phyloP scores from a whole-genome alignment of 805 yeast species.

The Isabelozyma pseudorhagii region DNA sequence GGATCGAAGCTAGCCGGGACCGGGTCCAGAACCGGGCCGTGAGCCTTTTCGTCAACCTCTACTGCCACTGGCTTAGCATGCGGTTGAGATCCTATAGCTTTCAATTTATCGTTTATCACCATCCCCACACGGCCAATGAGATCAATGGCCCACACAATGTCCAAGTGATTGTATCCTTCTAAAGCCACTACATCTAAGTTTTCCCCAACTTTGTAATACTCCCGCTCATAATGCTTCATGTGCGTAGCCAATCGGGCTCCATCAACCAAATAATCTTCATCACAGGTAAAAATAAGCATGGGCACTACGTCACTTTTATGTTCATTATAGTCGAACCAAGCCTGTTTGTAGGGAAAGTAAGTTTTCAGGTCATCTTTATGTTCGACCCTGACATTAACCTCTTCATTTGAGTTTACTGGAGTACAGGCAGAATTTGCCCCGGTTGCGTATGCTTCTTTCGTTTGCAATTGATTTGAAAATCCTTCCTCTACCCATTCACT shows the following conservation, averaged over 20 bases:
- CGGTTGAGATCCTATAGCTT: not conserved
- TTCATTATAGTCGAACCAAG: slow-evolving; percentile 51
- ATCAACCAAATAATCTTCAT: slow-evolving; percentile 72
- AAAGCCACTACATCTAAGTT: slow-evolving; percentile 43
- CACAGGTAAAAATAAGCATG: slow-evolving; percentile 68
- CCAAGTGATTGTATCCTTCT: slow-evolving; percentile 76
- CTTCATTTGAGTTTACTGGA: slow-evolving; percentile 12
- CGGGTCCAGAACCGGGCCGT: too few relatives aligned
- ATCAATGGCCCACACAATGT: slow-evolving; percentile 90
- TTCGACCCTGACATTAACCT: slow-evolving; percentile 12
- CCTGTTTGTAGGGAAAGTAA: slow-evolving; percentile 48
- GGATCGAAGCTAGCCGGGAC: not conserved
- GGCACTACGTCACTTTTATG: slow-evolving; percentile 41
- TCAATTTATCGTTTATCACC: slow-evolving; percentile 13
- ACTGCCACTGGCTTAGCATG: not conserved
- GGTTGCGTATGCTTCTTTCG: slow-evolving; percentile 24
- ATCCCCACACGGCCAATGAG: slow-evolving; percentile 63
- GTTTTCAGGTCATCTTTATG: slow-evolving; percentile 51
- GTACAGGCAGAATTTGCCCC: slow-evolving; percentile 23
- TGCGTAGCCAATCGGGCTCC: slow-evolving; percentile 67
- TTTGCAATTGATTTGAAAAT: slow-evolving; percentile 35
- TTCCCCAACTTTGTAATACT: slow-evolving; percentile 28
- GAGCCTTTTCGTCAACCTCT: not conserved
- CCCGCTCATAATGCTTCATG: slow-evolving; percentile 56
- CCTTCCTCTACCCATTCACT: slow-evolving; percentile 36